Evolutionary conservation across 164 flowering plant genomes (phyloP).

Genomic region (Chimonanthus salicifolius): DNA sequence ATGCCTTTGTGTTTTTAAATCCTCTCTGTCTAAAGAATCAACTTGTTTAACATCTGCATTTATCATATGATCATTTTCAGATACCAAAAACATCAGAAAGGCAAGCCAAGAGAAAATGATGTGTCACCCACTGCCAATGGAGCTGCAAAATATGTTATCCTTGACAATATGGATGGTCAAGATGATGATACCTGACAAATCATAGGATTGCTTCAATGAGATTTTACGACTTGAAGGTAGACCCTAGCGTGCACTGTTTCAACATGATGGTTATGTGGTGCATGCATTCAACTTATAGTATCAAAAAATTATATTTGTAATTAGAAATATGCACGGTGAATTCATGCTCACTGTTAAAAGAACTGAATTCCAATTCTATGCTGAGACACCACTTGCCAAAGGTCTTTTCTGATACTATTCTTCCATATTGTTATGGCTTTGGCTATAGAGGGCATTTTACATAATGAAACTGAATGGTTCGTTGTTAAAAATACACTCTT

Average conservation of each 20-base stretch:
- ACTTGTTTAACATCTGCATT: neutral
- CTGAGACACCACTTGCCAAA: no score
- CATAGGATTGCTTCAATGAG: neutral
- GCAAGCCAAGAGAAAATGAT: constrained; percentile 27
- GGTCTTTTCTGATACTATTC: neutral
- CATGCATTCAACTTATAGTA: neutral
- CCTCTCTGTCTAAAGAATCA: constrained; percentile 1
- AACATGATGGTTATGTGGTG: neutral
- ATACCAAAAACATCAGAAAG: constrained; percentile 62
- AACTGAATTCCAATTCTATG: no score
- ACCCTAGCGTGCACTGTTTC: neutral
- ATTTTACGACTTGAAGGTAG: neutral
- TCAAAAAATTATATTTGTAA: no score
- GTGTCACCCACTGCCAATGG: constrained; percentile 24
- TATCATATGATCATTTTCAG: constrained; percentile 27
- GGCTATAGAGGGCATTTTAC: no score
- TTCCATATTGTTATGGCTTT: no score
- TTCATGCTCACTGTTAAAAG: no score
- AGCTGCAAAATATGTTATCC: constrained; percentile 74
- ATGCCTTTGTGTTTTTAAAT: neutral
- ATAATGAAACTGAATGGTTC: neutral
- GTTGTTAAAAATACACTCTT: no score
- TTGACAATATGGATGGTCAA: constrained; percentile 75
- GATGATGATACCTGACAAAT: constrained; percentile 33
- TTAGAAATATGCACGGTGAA: no score